Conservation (phyloP, 1,284 basidiomycete genomes). For the Pascua sp. region DNA sequence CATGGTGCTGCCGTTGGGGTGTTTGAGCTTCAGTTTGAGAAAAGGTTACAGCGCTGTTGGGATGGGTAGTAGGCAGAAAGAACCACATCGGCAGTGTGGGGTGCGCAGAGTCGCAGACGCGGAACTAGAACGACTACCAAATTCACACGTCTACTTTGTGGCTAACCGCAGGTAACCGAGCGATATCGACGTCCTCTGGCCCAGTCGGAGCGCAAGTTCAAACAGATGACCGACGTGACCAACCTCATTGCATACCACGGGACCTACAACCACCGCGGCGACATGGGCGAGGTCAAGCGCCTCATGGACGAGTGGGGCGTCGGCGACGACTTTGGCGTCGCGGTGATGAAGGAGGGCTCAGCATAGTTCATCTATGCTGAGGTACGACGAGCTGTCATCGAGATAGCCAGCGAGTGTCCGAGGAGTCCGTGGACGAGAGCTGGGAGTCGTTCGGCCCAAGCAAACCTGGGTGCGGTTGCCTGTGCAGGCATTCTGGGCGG, state of each 20-base stretch:
- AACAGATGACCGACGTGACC: constrained; percentile 49
- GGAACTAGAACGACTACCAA: not conserved
- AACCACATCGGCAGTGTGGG: no score
- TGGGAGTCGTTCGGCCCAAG: no score
- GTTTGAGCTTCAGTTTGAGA: no score
- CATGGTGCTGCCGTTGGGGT: not conserved
- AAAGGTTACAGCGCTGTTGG: no score
- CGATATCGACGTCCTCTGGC: constrained; percentile 42
- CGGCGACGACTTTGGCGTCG: constrained; percentile 46
- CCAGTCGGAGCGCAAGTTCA: constrained; percentile 35
- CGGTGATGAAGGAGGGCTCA: constrained; percentile 28
- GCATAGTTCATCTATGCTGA: no score
- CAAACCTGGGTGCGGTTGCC: no score
- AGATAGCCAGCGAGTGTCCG: no score
- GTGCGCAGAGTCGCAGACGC: no score
- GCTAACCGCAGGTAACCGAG: constrained; percentile 45
- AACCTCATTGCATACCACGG: constrained; percentile 45
- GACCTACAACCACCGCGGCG: constrained; percentile 48
- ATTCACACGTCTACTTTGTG: not conserved
- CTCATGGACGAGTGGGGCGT: constrained; percentile 49
- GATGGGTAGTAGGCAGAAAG: no score
- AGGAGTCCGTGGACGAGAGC: no score
- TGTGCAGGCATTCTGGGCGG: no score
- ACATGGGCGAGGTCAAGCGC: constrained; percentile 51
- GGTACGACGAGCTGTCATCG: no score